phyloP scores from a whole-genome alignment of 75 land plant genomes.

The Pinus albicaulis region DNA sequence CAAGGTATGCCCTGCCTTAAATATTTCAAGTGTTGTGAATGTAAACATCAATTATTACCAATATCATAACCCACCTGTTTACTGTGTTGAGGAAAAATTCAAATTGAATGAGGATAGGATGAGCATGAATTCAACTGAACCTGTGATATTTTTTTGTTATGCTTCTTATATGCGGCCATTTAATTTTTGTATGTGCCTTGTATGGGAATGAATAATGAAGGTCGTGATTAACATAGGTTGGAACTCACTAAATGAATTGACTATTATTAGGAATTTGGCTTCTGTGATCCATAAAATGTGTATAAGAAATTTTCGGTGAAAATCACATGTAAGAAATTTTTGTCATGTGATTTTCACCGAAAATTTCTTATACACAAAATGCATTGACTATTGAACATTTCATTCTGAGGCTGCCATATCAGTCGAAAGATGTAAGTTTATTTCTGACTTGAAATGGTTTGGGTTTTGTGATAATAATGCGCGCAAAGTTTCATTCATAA shows the following conservation, averaged over 20 bases:
- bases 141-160: background rate
- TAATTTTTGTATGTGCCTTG: background rate
- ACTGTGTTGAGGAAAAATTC: background rate
- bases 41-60: background rate
- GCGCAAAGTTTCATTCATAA: background rate
- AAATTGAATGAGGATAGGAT: background rate
- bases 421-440: slow-evolving; percentile 62
- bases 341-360: too few species aligned
- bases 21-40: slow-evolving; percentile 4
- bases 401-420: slow-evolving; percentile 76
- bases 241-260: slow-evolving; percentile 68
- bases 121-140: background rate
- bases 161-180: background rate
- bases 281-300: too few species aligned
- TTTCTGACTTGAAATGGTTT: background rate
- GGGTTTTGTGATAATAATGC: background rate
- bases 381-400: slow-evolving; percentile 94
- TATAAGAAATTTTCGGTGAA: too few species aligned
- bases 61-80: background rate
- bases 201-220: slow-evolving; percentile 29
- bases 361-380: too few species aligned
- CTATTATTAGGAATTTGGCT: too few species aligned
- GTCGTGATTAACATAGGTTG: slow-evolving; percentile 80
- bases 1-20: slow-evolving; percentile 43
- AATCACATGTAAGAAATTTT: too few species aligned